These are phyloP conservation scores for Tetracentron sinense DNA, from an alignment of 164 flowering plant genomes.

Conservation along the genomic window DNA sequence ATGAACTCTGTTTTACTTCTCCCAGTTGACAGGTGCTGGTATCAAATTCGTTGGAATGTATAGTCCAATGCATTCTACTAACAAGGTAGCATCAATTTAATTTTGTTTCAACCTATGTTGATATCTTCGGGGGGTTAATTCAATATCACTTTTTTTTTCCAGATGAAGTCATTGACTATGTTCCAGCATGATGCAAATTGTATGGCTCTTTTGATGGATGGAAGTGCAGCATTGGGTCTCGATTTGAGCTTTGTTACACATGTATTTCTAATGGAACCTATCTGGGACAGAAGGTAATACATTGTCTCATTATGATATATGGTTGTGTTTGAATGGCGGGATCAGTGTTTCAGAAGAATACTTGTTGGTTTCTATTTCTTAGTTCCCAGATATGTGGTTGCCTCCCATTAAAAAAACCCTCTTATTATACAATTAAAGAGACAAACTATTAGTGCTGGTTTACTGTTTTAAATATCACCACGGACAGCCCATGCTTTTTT, in stretches of 20 bases:
- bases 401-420: background rate
- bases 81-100: conserved; percentile 51
- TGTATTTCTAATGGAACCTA: conserved; percentile 97
- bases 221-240: conserved; percentile 96
- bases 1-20: conserved; percentile 8
- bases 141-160: conserved; percentile 17
- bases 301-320: background rate
- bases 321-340: background rate
- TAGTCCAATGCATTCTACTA: conserved; percentile 87
- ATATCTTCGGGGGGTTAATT: conserved; percentile 6
- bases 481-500: too few relatives aligned
- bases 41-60: conserved; percentile 83
- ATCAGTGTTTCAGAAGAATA: background rate
- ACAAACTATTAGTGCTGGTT: background rate
- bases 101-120: background rate
- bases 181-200: conserved; percentile 77
- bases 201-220: conserved; percentile 94
- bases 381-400: background rate
- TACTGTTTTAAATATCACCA: background rate
- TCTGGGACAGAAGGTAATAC: conserved; percentile 95
- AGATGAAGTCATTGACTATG: conserved; percentile 73
- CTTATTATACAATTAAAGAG: background rate
- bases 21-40: conserved; percentile 66
- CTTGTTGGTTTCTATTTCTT: background rate
- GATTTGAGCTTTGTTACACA: conserved; percentile 94